Base-by-base conservation (phyloP, 2,329 filamentous ascomycete genomes). In the Diaporthe longicolla region DNA sequence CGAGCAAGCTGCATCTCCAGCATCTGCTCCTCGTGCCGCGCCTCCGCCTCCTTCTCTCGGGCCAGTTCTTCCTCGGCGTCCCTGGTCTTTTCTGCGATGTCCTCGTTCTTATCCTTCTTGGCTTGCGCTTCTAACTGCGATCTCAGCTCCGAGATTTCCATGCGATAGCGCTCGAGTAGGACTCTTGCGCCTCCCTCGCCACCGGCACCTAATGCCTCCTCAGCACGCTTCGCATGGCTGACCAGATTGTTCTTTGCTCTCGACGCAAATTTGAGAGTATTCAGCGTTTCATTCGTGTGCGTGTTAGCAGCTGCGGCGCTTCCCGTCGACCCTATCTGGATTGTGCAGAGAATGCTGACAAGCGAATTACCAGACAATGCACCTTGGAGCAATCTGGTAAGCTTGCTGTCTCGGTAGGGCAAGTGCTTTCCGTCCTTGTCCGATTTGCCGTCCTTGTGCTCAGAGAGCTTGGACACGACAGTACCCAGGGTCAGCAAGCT, bases 191-290 rank as follows among this genome's bases (percentile, higher is more conserved):
- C 94, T 15, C 95, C 93, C 83, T 98, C 96, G n/a, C 92, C 93
- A 52, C 93, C 93, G 54, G 89, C 88, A 32, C 93, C 93, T 32
- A 96, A 87, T 4, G 96, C 95, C 82, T 98, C 97, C 78, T 97
- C 95, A 9, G 96, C 96, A 81, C 92, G 94, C 87, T 98, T 98
- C 45, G 97, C 97, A 84, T 98, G 95, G 78, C 95, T 98, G 81
- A 98, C 93, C 80, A 99, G 98, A 81, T 93, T 99, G 84, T 99
- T 99, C 88, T 98, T 98, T 58, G 97, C 97, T 79, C 97, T 91
- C 15, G 95, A 97, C 2, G 97, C 97, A 81, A 99, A 99, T 79
- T 98, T 99, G 75, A 99, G 87, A 0, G 97, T 99, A 82, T 98
- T 99, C 72, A 99, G 85, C 0, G 96, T 98, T 84, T 99, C 97